Evolutionary conservation across 441 rosid genomes (phyloP).

Genomic region (Codiaeum variegatum): DNA sequence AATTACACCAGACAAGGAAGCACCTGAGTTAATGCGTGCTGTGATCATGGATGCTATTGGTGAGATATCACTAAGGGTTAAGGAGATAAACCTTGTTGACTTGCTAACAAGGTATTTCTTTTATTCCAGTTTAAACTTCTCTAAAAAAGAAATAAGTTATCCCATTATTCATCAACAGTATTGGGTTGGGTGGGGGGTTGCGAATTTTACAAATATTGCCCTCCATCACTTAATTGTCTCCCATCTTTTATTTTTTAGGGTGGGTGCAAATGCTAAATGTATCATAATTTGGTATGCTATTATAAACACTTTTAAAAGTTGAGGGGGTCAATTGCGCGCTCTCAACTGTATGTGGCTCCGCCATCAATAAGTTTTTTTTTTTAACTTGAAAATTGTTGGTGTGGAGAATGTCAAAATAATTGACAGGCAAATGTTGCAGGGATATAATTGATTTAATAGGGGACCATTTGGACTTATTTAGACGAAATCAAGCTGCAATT

Average conservation of each 20-base stretch:
- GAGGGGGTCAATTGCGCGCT: too few species aligned
- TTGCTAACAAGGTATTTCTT: constrained; percentile 64
- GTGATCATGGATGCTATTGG: constrained; percentile 90
- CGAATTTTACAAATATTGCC: too few species aligned
- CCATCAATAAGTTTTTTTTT: constrained; percentile 2
- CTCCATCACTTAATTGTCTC: too few species aligned
- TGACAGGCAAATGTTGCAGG: constrained; percentile 50
- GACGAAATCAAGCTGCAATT: constrained; percentile 87
- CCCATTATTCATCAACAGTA: background rate
- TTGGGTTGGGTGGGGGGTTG: too few species aligned
- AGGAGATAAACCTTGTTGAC: constrained; percentile 81
- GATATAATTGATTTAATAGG: constrained; percentile 88
- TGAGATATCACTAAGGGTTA: constrained; percentile 80
- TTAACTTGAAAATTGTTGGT: background rate
- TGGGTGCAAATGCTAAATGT: too few species aligned
- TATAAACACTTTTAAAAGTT: too few species aligned
- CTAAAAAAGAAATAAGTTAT: background rate
- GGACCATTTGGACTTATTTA: constrained; percentile 85
- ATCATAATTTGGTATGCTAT: too few species aligned
- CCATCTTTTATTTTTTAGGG: too few species aligned
- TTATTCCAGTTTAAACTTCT: background rate
- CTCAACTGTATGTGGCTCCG: too few species aligned
- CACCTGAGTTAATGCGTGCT: constrained; percentile 79
- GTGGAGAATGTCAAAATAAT: constrained; percentile 16
- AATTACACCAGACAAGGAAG: constrained; percentile 87